phyloP scores from a whole-genome alignment of 257 asterid genomes.

The Nicotiana attenuata region DNA sequence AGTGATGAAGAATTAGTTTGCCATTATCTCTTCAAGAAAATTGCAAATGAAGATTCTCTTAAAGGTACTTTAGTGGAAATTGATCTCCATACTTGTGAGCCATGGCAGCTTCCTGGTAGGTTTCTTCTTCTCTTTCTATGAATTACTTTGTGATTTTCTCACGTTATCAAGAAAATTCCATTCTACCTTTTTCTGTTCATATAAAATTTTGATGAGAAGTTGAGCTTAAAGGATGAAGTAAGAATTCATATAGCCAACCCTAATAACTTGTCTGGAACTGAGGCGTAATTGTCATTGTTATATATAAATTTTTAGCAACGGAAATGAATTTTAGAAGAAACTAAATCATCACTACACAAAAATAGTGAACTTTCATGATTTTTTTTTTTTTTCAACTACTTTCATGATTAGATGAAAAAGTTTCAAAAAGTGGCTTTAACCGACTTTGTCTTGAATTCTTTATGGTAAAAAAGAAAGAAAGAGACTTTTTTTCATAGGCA shows the following conservation, averaged over 20 bases:
- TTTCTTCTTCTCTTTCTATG: neutral
- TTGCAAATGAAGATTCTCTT: slow-evolving; percentile 40
- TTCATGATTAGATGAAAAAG: neutral
- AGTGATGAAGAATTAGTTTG: slow-evolving; percentile 83
- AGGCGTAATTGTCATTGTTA: no score
- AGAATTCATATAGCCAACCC: no score
- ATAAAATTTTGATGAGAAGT: neutral
- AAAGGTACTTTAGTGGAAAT: slow-evolving; percentile 67
- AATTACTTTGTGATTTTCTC: neutral
- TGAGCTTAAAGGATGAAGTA: no score
- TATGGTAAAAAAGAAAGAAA: neutral
- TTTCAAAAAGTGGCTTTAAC: neutral
- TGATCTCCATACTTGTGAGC: slow-evolving; percentile 87
- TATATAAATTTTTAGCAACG: neutral
- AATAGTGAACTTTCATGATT: neutral
- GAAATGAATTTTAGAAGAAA: neutral
- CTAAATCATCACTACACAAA: neutral
- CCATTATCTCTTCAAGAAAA: slow-evolving; percentile 77
- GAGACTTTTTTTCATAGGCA: neutral
- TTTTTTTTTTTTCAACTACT: no score
- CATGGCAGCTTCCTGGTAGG: slow-evolving; percentile 97
- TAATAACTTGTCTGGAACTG: no score
- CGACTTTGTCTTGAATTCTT: neutral
- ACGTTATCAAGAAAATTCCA: neutral
- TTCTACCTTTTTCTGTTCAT: neutral